Base-by-base conservation (phyloP, 768 basidiomycete genomes). In the Collybia sp. region DNA sequence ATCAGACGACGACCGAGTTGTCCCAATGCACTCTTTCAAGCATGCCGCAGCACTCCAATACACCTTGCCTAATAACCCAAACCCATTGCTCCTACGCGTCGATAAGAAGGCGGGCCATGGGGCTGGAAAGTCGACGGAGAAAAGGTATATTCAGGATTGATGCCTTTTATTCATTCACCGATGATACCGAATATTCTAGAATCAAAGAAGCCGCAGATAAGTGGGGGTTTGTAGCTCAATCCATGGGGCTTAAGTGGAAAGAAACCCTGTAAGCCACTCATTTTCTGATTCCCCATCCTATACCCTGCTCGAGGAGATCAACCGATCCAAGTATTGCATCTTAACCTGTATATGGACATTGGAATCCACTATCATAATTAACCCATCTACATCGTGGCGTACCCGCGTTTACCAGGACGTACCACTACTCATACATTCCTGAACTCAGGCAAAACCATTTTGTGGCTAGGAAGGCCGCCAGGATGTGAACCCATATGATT, bases 11-110 rank as follows among this genome's bases (percentile, higher is more conserved):
- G 87, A 89, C 55, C 83, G 89, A 30, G 89, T 92, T n/a, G 88
- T 91, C 4, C 87, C 88, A 1, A 68, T 88, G 59, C 90, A 91
- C 63, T 87, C 88, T 8, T 90, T 87, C 76, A 93, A 93, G 64
- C 73, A 80, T 42, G 82, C 83, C 0, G 90, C 90, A 12, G 80
- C 80, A n/a, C 67, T 91, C 32, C 89, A 93, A 58, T 65, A 91
- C 58, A 66, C 63, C 1, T 63, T 79, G 1, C 72, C 85, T 1
- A 54, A 80, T 39, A 92, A 90, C 59, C 76, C 79, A 0, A 65
- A 88, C 55, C 90, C 89, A 5, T 68, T 92, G 11, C 69, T 93
- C 15, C 67, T 91, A 40, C 77, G 88, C 16, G 80, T 92, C 19
- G 87, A 91, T 57, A 81, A 81, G 64, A 88, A 88, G 58, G 77